phyloP scores from a whole-genome alignment of 345 rosid species.

The Eucalyptus cloeziana region DNA sequence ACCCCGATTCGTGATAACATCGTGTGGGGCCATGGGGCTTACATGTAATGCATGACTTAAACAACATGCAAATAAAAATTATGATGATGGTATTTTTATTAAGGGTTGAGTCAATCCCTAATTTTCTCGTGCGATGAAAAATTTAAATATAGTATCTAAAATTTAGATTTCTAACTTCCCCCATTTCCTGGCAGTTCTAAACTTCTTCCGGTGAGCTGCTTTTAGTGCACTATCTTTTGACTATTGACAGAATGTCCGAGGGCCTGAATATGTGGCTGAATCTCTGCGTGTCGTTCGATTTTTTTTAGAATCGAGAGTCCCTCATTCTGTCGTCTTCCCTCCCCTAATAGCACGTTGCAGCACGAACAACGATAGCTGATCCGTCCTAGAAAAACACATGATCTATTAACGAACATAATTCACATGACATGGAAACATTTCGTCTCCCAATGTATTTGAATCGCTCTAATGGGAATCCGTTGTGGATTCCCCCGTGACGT shows the following conservation, averaged over 20 bases:
- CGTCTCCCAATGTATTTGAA: background rate
- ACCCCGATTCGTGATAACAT: background rate
- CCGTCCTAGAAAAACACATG: background rate
- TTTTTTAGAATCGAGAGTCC: background rate
- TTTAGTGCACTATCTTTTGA: background rate
- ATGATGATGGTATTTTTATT: background rate
- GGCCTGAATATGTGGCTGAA: background rate
- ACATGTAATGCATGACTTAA: background rate
- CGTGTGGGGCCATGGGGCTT: background rate
- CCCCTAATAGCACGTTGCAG: background rate
- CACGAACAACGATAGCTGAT: background rate
- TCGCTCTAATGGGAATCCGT: background rate
- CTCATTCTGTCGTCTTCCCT: background rate
- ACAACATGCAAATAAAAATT: background rate
- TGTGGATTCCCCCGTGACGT: background rate
- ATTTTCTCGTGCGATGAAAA: background rate
- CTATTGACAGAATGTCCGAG: background rate
- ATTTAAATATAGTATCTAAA: too few species aligned
- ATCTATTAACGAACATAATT: background rate
- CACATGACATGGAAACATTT: background rate
- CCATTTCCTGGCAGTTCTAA: background rate
- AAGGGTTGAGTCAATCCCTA: background rate
- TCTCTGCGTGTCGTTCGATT: background rate
- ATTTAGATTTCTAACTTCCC: background rate
- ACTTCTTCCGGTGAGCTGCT: background rate